Conservation (phyloP, 192 early-diverging fungal species). For the Backusella parvicylindrica region DNA sequence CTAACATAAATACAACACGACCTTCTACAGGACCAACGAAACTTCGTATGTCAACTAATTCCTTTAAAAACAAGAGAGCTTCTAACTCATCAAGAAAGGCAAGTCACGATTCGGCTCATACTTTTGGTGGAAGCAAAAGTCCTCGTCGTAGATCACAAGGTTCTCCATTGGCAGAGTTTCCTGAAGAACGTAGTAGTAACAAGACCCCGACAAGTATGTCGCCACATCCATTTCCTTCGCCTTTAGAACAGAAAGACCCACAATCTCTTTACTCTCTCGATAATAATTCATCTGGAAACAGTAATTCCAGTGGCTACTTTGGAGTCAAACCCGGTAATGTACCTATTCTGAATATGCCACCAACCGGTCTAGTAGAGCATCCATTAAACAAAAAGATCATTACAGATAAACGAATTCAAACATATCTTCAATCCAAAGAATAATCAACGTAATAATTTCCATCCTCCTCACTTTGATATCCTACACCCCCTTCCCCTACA, state of each 20-base stretch:
- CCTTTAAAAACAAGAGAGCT: not conserved
- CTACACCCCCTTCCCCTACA: too few species aligned
- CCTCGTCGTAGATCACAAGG: not conserved
- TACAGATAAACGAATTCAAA: conserved; percentile 3
- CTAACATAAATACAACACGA: not conserved
- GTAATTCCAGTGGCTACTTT: not conserved
- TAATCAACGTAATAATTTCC: not conserved
- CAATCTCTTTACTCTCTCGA: not conserved
- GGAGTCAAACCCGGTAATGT: not conserved
- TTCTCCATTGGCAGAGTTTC: not conserved
- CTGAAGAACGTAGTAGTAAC: not conserved
- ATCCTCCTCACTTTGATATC: not conserved
- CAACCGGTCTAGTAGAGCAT: not conserved
- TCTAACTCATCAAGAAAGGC: not conserved
- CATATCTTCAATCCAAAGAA: conserved; percentile 10
- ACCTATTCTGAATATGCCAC: conserved; percentile 1
- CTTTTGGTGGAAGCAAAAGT: not conserved
- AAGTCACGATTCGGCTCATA: not conserved
- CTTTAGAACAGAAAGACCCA: not conserved
- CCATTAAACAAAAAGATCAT: conserved; percentile 4
- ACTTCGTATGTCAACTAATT: not conserved
- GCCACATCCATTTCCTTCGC: conserved; percentile 2
- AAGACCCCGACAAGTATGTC: not conserved
- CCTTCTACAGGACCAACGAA: not conserved
- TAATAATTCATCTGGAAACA: not conserved